Conservation (phyloP, 305 asterid genomes). For the Solanum aculeatissimum region DNA sequence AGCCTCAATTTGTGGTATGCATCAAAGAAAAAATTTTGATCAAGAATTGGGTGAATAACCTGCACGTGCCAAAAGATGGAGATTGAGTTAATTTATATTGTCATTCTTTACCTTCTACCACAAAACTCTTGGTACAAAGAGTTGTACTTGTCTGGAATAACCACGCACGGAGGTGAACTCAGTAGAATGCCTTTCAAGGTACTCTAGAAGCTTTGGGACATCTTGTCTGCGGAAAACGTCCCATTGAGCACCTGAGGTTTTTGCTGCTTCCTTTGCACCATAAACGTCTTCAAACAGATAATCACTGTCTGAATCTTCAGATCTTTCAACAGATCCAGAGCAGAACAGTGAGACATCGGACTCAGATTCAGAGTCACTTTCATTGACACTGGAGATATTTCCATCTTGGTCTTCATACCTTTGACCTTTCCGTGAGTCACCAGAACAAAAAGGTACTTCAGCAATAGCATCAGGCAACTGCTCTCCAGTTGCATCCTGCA, state of each 20-base stretch:
- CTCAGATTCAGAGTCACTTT: conserved; percentile 34
- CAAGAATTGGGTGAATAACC: conserved; percentile 87
- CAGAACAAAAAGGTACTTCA: conserved; percentile 38
- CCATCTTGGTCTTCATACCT: conserved; percentile 22
- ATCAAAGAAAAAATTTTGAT: conserved; percentile 70
- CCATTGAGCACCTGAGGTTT: conserved; percentile 81
- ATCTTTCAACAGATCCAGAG: conserved; percentile 54
- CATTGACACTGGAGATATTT: conserved; percentile 43
- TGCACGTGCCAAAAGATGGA: conserved; percentile 11
- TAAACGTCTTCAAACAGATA: conserved; percentile 35
- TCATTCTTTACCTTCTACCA: background rate
- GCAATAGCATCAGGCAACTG: conserved; percentile 41
- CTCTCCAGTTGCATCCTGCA: conserved; percentile 46
- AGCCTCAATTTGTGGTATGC: conserved; percentile 85
- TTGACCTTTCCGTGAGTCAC: conserved; percentile 30
- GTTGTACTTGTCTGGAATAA: conserved; percentile 44
- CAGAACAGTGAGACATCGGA: conserved; percentile 55
- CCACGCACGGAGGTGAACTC: conserved; percentile 49
- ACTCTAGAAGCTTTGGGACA: conserved; percentile 78
- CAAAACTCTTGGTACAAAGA: background rate
- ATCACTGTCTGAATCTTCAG: conserved; percentile 53
- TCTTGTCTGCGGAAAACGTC: conserved; percentile 83
- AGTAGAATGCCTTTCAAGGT: conserved; percentile 54
- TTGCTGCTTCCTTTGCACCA: conserved; percentile 27
- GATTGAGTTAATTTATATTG: background rate